These are phyloP conservation scores for Ichthyophthirius multifiliis DNA, from an alignment of 169 alveolate genomes.

Conservation along the genomic window DNA sequence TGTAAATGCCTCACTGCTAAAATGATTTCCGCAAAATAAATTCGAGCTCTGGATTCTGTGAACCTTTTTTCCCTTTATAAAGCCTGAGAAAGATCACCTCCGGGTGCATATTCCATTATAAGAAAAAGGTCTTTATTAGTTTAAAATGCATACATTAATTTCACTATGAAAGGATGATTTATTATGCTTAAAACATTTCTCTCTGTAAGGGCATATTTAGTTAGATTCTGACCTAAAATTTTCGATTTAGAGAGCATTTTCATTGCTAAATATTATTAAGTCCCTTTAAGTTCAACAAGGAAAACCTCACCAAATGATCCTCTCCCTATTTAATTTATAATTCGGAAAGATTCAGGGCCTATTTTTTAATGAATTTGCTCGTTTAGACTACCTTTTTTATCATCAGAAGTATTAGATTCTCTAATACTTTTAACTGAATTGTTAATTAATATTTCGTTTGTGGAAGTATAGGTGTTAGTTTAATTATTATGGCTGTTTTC, in stretches of 20 bases:
- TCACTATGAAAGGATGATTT: slow-evolving; percentile 80
- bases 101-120: slow-evolving; percentile 75
- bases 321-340: slow-evolving; percentile 49
- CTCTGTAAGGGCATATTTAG: slow-evolving; percentile 83
- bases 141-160: slow-evolving; percentile 74
- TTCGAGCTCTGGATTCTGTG: slow-evolving; percentile 66
- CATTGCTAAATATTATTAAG: slow-evolving; percentile 71
- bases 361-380: too few species aligned
- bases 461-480: too few species aligned
- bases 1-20: slow-evolving; percentile 76
- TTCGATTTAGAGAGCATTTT: slow-evolving; percentile 78
- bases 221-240: slow-evolving; percentile 65
- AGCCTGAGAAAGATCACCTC: slow-evolving; percentile 75
- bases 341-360: slow-evolving; percentile 78
- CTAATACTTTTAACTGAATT: too few species aligned
- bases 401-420: too few species aligned
- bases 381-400: neutral
- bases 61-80: slow-evolving; percentile 60
- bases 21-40: slow-evolving; percentile 65
- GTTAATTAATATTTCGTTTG: too few species aligned
- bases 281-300: slow-evolving; percentile 70
- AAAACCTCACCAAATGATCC: slow-evolving; percentile 90
- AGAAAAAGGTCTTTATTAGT: slow-evolving; percentile 70
- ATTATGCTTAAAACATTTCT: slow-evolving; percentile 71
- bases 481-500: too few species aligned